Percentiles rank a stretch among this genome's conserved stretches.
These are phyloP conservation scores for Leccinum disarticulatum DNA, from an alignment of 768 basidiomycete species.

Conservation along the genomic window DNA sequence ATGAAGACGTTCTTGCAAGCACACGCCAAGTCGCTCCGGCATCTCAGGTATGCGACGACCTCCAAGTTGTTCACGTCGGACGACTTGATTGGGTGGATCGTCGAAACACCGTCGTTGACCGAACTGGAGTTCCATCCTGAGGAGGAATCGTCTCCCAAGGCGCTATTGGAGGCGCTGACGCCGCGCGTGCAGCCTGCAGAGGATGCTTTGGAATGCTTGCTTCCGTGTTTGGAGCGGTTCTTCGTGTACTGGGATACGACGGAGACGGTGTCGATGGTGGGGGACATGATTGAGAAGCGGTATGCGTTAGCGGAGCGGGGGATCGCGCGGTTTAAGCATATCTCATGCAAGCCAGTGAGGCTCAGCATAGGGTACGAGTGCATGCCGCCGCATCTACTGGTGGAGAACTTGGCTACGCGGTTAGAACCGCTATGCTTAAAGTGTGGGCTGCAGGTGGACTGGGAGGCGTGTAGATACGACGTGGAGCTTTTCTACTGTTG, in stretches of 20 bases:
- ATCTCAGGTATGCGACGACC: constrained; percentile 17
- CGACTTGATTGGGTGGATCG: constrained; percentile 17
- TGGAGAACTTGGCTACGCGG: constrained; percentile 20
- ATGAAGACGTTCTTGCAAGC: constrained; percentile 19
- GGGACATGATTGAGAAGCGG: constrained; percentile 25
- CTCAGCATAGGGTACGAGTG: constrained; percentile 15
- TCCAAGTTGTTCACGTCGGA: constrained; percentile 20
- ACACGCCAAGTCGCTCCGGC: constrained; percentile 12
- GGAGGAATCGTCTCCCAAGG: constrained; percentile 20
- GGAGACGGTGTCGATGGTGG: constrained; percentile 27
- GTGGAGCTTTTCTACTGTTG: constrained; percentile 22
- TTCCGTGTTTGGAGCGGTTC: constrained; percentile 19
- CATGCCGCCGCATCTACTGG: constrained; percentile 9
- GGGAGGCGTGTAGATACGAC: constrained; percentile 21
- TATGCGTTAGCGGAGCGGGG: constrained; percentile 13
- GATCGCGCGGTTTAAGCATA: constrained; percentile 13
- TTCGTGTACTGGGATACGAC: constrained; percentile 26
- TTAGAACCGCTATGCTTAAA: constrained; percentile 19
- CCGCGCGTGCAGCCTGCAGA: constrained; percentile 9
- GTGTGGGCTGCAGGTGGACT: constrained; percentile 22
- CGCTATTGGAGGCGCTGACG: constrained; percentile 23
- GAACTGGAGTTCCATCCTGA: constrained; percentile 27
- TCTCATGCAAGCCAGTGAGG: constrained; percentile 25
- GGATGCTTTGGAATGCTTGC: constrained; percentile 15
- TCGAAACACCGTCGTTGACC: constrained; percentile 18